Evolutionary conservation across 1,139 yeast genomes (phyloP), one percentile per base, ranked within the genome.

Genomic region (Kodamaea alishanica): DNA sequence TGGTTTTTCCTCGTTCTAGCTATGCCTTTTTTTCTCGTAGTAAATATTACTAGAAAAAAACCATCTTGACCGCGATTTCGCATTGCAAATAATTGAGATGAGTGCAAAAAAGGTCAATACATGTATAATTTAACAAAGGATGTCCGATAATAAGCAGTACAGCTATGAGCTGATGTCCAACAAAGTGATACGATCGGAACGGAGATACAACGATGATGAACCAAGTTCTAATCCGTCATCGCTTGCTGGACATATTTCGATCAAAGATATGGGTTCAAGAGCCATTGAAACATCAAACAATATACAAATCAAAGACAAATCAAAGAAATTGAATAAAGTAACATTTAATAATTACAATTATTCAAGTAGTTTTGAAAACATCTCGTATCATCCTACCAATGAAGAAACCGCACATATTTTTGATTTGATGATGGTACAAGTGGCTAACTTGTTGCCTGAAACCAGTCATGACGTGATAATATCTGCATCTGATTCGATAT

Each of bases 101-200:
- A 11, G 24, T 8, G 23, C 15, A 24, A 7, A 25, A 11, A 24
- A 24, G 10, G 8, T 22, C 15, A 15, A 23, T 15, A n/a, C 24
- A 23, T 11, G 8, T 8, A 4, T 28, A 26, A 26, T 26, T 23
- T 24, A 8, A 26, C 31, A 10, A 9, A 33, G 26, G 28, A 43
- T 43, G 46, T 38, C 46, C 6, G 30, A 30, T 38, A 47, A 47
- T 35, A 51, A 50, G 28, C 58, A 55, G 38, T 55, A 55, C 45
- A 68, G 46, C 75, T 77, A 79, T 50, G 82, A 78, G 53, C 84
- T 75, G 54, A 82, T 85, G 88, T 77, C 95, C 40, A 85, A 82
- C 54, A 81, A 82, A 65, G 90, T 85, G 48, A 70, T 82, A 27
- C 70, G 75, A 45, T 74, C 77, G 46, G 87, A 80, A 50, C 68